A percentile compares a stretch with the other conserved stretches of the same genome.
Conservation (phyloP, 495 filamentous ascomycete genomes). For the Neurospora intermedia region DNA sequence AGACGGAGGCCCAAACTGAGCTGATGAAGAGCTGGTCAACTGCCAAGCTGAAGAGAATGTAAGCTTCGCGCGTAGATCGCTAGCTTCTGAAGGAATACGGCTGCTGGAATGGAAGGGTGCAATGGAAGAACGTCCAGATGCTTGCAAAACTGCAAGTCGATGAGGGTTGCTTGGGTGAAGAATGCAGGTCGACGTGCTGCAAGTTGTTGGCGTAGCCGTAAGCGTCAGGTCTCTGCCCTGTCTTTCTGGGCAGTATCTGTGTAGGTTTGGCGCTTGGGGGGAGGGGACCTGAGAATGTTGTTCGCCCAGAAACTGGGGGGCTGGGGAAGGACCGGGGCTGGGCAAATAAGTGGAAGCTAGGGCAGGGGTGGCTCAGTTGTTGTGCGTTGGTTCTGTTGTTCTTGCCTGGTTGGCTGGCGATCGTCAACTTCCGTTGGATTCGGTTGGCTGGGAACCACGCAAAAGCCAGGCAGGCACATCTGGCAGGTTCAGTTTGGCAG, state of each 20-base stretch:
- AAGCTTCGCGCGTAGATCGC: not conserved
- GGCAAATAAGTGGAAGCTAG: not conserved
- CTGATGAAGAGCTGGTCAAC: constrained; percentile 16
- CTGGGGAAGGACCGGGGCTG: not conserved
- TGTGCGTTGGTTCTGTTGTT: not conserved
- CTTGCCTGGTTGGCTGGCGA: not conserved
- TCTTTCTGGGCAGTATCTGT: not conserved
- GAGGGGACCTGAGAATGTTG: not conserved
- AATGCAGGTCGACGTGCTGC: not conserved
- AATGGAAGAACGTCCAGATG: not conserved
- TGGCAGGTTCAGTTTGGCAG: not conserved
- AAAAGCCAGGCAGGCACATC: not conserved
- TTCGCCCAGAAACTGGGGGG: not conserved
- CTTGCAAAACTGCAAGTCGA: not conserved
- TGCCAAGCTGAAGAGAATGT: constrained; percentile 11
- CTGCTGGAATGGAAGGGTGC: not conserved
- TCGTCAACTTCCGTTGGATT: not conserved
- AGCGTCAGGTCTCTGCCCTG: not conserved
- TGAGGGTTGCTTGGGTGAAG: not conserved
- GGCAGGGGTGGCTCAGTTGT: not conserved
- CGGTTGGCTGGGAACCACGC: not conserved
- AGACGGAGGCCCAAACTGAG: constrained; percentile 2
- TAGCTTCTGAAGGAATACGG: not conserved
- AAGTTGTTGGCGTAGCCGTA: not conserved
- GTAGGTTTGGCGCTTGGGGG: not conserved